Conservation (phyloP, 2,329 filamentous ascomycete species). For the Alternaria dauci region DNA sequence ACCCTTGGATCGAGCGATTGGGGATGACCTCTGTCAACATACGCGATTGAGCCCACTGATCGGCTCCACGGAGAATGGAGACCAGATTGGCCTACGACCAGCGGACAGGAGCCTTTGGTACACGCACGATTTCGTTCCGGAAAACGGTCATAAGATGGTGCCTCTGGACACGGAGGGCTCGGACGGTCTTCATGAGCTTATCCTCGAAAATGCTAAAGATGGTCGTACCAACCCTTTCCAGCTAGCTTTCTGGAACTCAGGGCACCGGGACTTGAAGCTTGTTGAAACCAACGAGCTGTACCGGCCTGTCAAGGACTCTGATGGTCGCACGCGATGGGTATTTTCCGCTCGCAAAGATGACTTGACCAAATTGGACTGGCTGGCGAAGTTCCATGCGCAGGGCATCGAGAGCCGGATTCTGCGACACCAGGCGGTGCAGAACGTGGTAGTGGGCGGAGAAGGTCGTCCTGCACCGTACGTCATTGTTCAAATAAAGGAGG, state of each 20-base stretch:
- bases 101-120: slow-evolving; percentile 25
- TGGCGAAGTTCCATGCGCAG: slow-evolving; percentile 30
- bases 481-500: slow-evolving; percentile 24
- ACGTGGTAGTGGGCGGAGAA: slow-evolving; percentile 26
- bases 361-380: slow-evolving; percentile 29
- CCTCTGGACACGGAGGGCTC: slow-evolving; percentile 22
- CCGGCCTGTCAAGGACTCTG: slow-evolving; percentile 34
- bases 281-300: slow-evolving; percentile 51
- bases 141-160: slow-evolving; percentile 22
- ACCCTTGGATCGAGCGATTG: slow-evolving; percentile 21
- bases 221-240: background rate
- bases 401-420: slow-evolving; percentile 26
- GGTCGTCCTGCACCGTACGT: slow-evolving; percentile 27
- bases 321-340: slow-evolving; percentile 27
- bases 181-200: slow-evolving; percentile 42
- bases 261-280: slow-evolving; percentile 32
- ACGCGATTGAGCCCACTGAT: slow-evolving; percentile 24
- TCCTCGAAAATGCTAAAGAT: background rate
- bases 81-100: slow-evolving; percentile 16
- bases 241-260: slow-evolving; percentile 35
- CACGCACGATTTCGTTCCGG: slow-evolving; percentile 27
- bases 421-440: slow-evolving; percentile 16
- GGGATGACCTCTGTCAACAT: slow-evolving; percentile 23
- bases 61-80: slow-evolving; percentile 30
- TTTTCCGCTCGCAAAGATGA: slow-evolving; percentile 31